Percentiles rank a stretch among this genome's conserved stretches.
These are phyloP conservation scores for Triangularia setosa DNA, from an alignment of 2,329 filamentous ascomycete species.

Conservation along the genomic window DNA sequence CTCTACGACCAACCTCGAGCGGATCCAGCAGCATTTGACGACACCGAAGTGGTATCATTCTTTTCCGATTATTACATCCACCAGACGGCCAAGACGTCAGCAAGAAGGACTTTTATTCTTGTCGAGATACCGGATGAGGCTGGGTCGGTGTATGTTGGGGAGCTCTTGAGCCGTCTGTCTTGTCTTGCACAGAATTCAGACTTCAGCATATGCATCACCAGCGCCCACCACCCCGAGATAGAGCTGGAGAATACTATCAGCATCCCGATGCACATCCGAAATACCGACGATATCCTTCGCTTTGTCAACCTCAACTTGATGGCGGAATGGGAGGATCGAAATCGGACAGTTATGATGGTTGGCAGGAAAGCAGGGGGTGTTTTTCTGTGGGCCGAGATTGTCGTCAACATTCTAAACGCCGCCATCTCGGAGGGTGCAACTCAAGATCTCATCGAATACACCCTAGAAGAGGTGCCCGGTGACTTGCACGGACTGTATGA, in stretches of 20 bases:
- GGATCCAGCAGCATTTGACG: slow-evolving; percentile 23
- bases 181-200: slow-evolving; percentile 31
- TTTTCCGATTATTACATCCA: slow-evolving; percentile 32
- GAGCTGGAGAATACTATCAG: slow-evolving; percentile 26
- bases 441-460: slow-evolving; percentile 33
- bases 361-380: slow-evolving; percentile 30
- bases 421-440: slow-evolving; percentile 34
- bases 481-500: slow-evolving; percentile 34
- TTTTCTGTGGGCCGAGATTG: slow-evolving; percentile 36
- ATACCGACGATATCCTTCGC: slow-evolving; percentile 31
- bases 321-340: slow-evolving; percentile 32
- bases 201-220: slow-evolving; percentile 33
- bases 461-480: slow-evolving; percentile 30
- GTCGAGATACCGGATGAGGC: slow-evolving; percentile 31
- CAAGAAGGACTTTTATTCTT: slow-evolving; percentile 32
- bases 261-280: slow-evolving; percentile 31
- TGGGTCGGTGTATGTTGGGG: slow-evolving; percentile 25
- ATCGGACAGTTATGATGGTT: slow-evolving; percentile 28
- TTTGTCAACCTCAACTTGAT: slow-evolving; percentile 32
- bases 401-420: slow-evolving; percentile 35
- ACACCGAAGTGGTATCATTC: slow-evolving; percentile 30
- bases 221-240: slow-evolving; percentile 24
- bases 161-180: slow-evolving; percentile 28
- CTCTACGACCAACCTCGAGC: slow-evolving; percentile 17
- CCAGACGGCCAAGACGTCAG: slow-evolving; percentile 26